phyloP scores from a whole-genome alignment of 192 early-diverging fungal species.

The Coemansia sp. region DNA sequence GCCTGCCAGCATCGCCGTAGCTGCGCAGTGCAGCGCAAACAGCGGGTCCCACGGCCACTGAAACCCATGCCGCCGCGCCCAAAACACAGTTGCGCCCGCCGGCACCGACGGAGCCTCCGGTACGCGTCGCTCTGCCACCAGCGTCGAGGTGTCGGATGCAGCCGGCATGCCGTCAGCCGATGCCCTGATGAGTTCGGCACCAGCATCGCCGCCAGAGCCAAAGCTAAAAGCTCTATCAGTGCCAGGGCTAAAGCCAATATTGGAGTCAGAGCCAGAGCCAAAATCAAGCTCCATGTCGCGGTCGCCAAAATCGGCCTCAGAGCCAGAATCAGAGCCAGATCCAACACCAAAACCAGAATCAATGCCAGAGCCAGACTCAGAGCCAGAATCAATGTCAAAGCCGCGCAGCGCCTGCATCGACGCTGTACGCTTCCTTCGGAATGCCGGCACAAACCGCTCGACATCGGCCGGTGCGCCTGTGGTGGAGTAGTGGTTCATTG shows the following conservation, averaged over 20 bases:
- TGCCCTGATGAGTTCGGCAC: slow-evolving; percentile 11
- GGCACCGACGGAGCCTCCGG: slow-evolving; percentile 38
- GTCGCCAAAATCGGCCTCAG: no score
- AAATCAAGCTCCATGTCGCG: no score
- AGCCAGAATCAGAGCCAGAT: no score
- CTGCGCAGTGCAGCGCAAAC: slow-evolving; percentile 43
- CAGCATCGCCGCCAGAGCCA: no score
- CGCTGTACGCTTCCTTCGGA: slow-evolving; percentile 36
- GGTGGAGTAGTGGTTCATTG: slow-evolving; percentile 6
- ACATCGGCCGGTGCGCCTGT: slow-evolving; percentile 3
- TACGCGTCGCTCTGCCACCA: slow-evolving; percentile 23
- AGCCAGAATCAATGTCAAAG: slow-evolving; percentile 30
- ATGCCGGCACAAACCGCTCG: slow-evolving; percentile 11
- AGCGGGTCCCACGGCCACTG: slow-evolving; percentile 48
- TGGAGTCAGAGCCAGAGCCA: no score
- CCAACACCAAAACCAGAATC: no score
- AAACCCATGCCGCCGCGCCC: slow-evolving; percentile 49
- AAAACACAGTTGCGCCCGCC: slow-evolving; percentile 30
- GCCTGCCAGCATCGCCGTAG: slow-evolving; percentile 14
- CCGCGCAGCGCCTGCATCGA: slow-evolving; percentile 43
- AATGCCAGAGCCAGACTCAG: no score
- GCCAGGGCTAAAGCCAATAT: no score
- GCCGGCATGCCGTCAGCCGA: slow-evolving; percentile 23
- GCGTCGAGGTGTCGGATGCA: slow-evolving; percentile 37
- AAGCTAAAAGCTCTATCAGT: no score